A percentile compares a stretch with the other conserved stretches of the same genome.
Conservation (phyloP, 73 alveolate species). For the Uronychia setigera region DNA sequence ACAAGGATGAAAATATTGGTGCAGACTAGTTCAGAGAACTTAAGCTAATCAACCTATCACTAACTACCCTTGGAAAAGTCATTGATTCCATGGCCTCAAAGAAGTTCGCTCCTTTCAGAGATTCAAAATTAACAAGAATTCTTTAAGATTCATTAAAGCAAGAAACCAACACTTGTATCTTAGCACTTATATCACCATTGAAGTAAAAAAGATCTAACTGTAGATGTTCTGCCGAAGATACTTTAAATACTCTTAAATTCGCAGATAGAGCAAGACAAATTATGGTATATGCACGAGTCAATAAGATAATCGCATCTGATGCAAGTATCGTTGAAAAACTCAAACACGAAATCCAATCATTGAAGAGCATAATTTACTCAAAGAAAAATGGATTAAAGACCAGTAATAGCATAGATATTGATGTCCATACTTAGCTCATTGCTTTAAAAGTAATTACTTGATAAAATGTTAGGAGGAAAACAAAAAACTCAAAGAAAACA, state of each 20-base stretch:
- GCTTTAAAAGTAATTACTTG: background rate
- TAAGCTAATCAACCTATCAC: constrained; percentile 60
- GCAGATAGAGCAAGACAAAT: constrained; percentile 76
- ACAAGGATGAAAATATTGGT: constrained; percentile 52
- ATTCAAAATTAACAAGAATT: constrained; percentile 89
- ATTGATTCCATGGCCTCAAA: constrained; percentile 60
- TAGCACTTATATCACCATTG: constrained; percentile 73
- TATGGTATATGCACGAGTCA: constrained; percentile 24
- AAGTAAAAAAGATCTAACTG: background rate
- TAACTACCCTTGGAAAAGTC: constrained; percentile 63
- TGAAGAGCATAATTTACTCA: constrained; percentile 38
- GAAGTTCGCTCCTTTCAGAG: constrained; percentile 88
- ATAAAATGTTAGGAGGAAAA: background rate
- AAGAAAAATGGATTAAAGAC: constrained; percentile 51
- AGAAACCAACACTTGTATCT: constrained; percentile 68
- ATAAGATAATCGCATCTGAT: constrained; percentile 43
- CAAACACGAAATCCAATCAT: constrained; percentile 38
- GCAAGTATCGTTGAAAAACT: constrained; percentile 6
- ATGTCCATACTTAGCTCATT: background rate
- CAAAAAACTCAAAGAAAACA: background rate
- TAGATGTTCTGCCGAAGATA: constrained; percentile 37
- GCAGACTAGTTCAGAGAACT: constrained; percentile 48
- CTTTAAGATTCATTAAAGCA: constrained; percentile 90
- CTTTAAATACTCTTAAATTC: constrained; percentile 55
- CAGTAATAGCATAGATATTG: constrained; percentile 19